Conservation (phyloP, 129 eudicot species). For the Flaveria ramosissima region DNA sequence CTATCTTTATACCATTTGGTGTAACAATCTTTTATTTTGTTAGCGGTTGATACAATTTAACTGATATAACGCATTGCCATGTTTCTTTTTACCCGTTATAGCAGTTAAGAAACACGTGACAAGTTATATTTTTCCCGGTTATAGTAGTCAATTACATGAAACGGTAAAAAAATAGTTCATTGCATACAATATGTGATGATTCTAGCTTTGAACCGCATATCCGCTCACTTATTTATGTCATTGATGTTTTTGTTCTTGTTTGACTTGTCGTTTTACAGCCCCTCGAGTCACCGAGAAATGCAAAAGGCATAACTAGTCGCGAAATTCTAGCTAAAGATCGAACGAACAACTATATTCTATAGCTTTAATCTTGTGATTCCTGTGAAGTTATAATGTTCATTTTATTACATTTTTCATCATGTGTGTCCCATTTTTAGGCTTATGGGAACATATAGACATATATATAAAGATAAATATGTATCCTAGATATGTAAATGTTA, state of each 20-base stretch:
- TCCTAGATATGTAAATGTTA: slow-evolving; percentile 4
- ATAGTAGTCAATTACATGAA: no score
- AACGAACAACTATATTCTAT: slow-evolving; percentile 3
- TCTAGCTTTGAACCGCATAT: background rate
- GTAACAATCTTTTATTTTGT: no score
- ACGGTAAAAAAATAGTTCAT: no score
- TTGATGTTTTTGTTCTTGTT: slow-evolving; percentile 4
- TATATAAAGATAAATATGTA: slow-evolving; percentile 18
- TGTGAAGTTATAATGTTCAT: slow-evolving; percentile 33
- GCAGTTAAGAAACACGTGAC: no score
- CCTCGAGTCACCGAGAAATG: slow-evolving; percentile 59
- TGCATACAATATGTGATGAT: background rate
- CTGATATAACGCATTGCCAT: no score
- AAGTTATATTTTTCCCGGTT: no score
- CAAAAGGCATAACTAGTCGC: slow-evolving; percentile 41
- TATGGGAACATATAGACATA: slow-evolving; percentile 11
- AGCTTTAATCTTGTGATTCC: slow-evolving; percentile 26
- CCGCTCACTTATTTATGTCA: slow-evolving; percentile 2
- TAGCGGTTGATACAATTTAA: no score
- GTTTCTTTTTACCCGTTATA: no score
- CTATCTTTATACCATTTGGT: no score
- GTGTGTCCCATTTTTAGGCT: slow-evolving; percentile 22
- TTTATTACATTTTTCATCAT: slow-evolving; percentile 23
- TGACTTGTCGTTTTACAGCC: slow-evolving; percentile 41
- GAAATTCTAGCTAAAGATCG: background rate